Evolutionary conservation across 495 filamentous ascomycete genomes (phyloP).

Genomic region (Annulohypoxylon bovei): DNA sequence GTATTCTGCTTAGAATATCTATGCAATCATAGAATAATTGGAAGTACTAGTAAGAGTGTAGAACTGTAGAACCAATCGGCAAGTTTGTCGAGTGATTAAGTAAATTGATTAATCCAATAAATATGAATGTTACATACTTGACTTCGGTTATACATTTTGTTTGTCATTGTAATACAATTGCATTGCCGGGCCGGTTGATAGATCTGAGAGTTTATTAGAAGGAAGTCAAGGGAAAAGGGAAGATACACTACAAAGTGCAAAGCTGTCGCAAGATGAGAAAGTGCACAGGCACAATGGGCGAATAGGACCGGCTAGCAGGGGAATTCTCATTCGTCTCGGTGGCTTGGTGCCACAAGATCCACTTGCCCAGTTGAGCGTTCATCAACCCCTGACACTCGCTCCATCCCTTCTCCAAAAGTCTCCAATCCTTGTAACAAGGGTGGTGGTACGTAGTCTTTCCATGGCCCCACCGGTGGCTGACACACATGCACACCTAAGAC

Average conservation of each 20-base stretch:
- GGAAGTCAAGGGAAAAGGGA: constrained; percentile 28
- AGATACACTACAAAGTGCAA: neutral
- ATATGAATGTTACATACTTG: constrained; percentile 25
- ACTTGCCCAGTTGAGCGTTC: constrained; percentile 34
- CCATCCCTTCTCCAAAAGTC: constrained; percentile 14
- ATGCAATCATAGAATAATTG: neutral
- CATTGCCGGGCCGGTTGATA: constrained; percentile 21
- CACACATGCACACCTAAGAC: constrained; percentile 33
- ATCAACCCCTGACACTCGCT: constrained; percentile 38
- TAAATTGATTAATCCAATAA: constrained; percentile 26
- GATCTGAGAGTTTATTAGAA: constrained; percentile 12
- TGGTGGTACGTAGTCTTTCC: constrained; percentile 3
- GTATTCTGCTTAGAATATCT: constrained; percentile 1
- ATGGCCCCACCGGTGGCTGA: constrained; percentile 37
- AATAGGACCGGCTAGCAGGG: constrained; percentile 1
- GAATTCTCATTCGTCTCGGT: constrained; percentile 35
- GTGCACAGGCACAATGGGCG: neutral
- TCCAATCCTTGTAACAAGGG: constrained; percentile 18
- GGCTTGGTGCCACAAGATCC: constrained; percentile 39
- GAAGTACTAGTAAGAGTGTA: constrained; percentile 6
- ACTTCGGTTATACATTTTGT: constrained; percentile 1
- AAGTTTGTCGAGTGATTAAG: constrained; percentile 6
- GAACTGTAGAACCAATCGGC: constrained; percentile 8
- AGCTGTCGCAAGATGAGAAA: neutral
- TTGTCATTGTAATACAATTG: neutral